Evolutionary conservation across 257 asterid genomes (phyloP).

Genomic region (Fraxinus pennsylvanica): DNA sequence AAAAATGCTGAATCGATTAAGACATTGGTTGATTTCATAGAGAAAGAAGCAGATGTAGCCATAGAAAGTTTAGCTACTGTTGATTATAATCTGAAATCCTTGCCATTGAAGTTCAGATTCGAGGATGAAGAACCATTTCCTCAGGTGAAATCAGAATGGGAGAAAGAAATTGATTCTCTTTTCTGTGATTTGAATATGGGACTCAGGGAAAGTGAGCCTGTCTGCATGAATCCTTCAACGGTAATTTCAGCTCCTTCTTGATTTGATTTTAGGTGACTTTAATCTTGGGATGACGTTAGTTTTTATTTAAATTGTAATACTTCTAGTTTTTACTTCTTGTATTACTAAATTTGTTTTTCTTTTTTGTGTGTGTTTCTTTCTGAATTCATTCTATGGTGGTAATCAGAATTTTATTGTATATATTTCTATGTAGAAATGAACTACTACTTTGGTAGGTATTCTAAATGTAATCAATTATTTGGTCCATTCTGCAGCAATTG

Average conservation of each 20-base stretch:
- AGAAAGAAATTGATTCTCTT: conserved; percentile 48
- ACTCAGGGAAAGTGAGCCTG: conserved; percentile 28
- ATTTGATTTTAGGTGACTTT: background rate
- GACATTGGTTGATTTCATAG: conserved; percentile 43
- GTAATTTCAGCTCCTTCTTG: conserved; percentile 30
- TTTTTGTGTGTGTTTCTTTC: background rate
- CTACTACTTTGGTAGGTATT: background rate
- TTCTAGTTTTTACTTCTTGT: background rate
- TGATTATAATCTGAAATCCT: conserved; percentile 10
- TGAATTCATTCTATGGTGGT: background rate
- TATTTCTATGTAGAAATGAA: background rate
- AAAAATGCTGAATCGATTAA: conserved; percentile 15
- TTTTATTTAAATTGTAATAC: background rate
- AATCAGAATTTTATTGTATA: background rate
- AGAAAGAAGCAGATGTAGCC: conserved; percentile 10
- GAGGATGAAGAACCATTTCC: conserved; percentile 48
- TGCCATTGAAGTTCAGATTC: conserved; percentile 53
- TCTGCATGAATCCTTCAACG: conserved; percentile 22
- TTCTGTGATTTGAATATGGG: conserved; percentile 54
- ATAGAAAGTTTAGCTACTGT: conserved; percentile 19
- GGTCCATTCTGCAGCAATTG: background rate
- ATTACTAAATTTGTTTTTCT: background rate
- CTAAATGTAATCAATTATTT: background rate
- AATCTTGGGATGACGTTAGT: background rate
- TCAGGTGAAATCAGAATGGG: conserved; percentile 46